These are phyloP conservation scores for Syzygium jambos DNA, from an alignment of 345 rosid genomes.

Conservation along the genomic window DNA sequence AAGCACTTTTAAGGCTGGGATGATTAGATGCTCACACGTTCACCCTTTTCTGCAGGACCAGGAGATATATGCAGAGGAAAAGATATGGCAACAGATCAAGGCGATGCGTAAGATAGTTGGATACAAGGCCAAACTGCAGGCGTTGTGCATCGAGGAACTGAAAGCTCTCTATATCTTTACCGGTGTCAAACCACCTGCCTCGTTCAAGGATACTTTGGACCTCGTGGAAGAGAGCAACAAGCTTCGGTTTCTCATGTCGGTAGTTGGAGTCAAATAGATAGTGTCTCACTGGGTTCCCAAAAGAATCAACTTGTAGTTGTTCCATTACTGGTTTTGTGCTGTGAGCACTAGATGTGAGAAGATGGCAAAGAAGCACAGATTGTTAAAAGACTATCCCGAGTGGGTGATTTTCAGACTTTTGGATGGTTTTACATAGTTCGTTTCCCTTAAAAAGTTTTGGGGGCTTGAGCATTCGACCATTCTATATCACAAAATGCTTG, in stretches of 20 bases:
- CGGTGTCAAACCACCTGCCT: slow-evolving; percentile 53
- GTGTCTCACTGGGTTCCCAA: not conserved
- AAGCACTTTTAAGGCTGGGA: not conserved
- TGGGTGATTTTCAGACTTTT: not conserved
- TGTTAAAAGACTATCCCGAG: not conserved
- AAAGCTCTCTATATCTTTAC: slow-evolving; percentile 61
- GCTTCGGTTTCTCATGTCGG: slow-evolving; percentile 55
- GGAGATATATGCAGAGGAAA: slow-evolving; percentile 19
- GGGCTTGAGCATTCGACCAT: not conserved
- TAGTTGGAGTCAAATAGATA: slow-evolving; percentile 56
- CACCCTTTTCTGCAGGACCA: not conserved
- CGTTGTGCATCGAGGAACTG: slow-evolving; percentile 45
- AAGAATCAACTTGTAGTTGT: not conserved
- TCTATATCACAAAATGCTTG: not conserved
- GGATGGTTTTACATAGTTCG: not conserved
- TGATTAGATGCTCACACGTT: not conserved
- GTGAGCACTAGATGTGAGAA: not conserved
- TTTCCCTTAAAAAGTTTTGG: not conserved
- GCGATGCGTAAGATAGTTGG: slow-evolving; percentile 53
- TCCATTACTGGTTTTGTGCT: not conserved
- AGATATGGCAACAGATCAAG: slow-evolving; percentile 51
- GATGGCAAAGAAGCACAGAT: not conserved
- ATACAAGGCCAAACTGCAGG: slow-evolving; percentile 26
- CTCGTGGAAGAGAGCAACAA: slow-evolving; percentile 34
- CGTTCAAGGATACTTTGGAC: slow-evolving; percentile 32